Percentiles rank a stretch among this genome's conserved stretches.
Evolutionary conservation across 441 rosid species (phyloP).

Genomic region (Raphanus hybrid): DNA sequence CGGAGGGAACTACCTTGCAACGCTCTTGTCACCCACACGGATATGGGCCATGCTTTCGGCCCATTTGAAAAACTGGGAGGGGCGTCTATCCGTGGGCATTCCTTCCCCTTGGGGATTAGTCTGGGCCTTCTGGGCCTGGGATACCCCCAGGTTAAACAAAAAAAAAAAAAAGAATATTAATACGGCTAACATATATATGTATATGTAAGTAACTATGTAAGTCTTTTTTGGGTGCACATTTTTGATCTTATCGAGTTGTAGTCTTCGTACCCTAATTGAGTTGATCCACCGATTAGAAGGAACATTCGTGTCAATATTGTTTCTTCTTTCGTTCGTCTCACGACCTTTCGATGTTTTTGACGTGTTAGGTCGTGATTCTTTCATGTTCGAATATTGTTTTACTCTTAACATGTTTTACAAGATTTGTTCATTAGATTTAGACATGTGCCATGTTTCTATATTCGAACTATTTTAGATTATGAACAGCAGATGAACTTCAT

Average conservation of each 20-base stretch:
- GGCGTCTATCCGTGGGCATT: too few relatives aligned
- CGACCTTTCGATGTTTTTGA: background rate
- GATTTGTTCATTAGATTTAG: background rate
- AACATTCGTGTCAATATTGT: slow-evolving; percentile 12
- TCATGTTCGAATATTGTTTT: slow-evolving; percentile 12
- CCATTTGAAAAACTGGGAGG: too few relatives aligned
- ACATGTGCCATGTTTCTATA: background rate
- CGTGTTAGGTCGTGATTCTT: background rate
- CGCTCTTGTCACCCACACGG: too few relatives aligned
- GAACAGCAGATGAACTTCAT: background rate
- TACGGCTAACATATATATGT: background rate
- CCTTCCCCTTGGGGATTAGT: too few relatives aligned
- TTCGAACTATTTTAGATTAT: background rate
- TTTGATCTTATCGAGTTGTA: slow-evolving; percentile 15
- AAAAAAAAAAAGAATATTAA: background rate
- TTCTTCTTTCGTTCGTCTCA: slow-evolving; percentile 13
- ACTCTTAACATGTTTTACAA: background rate
- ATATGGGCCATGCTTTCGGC: too few relatives aligned
- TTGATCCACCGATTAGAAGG: slow-evolving; percentile 13
- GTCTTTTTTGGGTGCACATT: background rate
- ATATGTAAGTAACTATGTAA: background rate
- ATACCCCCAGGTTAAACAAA: too few relatives aligned
- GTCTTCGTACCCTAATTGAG: slow-evolving; percentile 26
- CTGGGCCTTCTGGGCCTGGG: too few relatives aligned
- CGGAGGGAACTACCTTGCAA: too few relatives aligned